phyloP scores from a whole-genome alignment of 2,329 filamentous ascomycete species.

The Sordariomycetes sp. region DNA sequence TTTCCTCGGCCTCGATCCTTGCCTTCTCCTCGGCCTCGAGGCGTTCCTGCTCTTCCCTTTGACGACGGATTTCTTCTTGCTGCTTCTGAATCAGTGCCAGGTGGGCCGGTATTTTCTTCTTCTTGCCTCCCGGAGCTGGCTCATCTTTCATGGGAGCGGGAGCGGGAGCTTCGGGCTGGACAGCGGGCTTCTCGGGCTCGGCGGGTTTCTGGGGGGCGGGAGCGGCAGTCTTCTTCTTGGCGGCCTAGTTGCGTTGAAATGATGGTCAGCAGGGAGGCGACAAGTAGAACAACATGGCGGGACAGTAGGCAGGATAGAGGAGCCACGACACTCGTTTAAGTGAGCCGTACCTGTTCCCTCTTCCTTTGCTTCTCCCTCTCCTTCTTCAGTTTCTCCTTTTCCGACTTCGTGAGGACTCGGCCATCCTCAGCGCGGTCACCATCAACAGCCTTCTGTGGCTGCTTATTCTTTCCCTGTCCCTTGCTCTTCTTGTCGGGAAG shows the following conservation, averaged over 20 bases:
- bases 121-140: conserved; percentile 44
- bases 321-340: neutral
- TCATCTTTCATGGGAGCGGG: conserved; percentile 8
- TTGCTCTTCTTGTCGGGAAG: conserved; percentile 66
- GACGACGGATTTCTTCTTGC: conserved; percentile 60
- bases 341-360: conserved; percentile 69
- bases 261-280: neutral
- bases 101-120: conserved; percentile 80
- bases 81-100: conserved; percentile 66
- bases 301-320: neutral
- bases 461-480: conserved; percentile 37
- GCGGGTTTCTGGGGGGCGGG: conserved; percentile 12
- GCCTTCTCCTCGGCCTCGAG: conserved; percentile 49
- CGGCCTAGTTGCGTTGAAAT: conserved; percentile 42
- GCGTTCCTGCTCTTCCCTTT: conserved; percentile 51
- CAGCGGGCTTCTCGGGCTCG: conserved; percentile 41
- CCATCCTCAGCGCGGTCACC: conserved; percentile 43
- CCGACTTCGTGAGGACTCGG: conserved; percentile 83
- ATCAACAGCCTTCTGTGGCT: conserved; percentile 25
- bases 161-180: conserved; percentile 26
- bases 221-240: conserved; percentile 58
- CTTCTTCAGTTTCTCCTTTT: conserved; percentile 97
- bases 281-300: neutral
- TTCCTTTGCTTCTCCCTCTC: conserved; percentile 97
- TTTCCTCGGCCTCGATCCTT: conserved; percentile 52